A percentile compares a stretch with the other conserved stretches of the same genome.
phyloP scores from a whole-genome alignment of 1,284 basidiomycete genomes.

The Volvariella volvacea region DNA sequence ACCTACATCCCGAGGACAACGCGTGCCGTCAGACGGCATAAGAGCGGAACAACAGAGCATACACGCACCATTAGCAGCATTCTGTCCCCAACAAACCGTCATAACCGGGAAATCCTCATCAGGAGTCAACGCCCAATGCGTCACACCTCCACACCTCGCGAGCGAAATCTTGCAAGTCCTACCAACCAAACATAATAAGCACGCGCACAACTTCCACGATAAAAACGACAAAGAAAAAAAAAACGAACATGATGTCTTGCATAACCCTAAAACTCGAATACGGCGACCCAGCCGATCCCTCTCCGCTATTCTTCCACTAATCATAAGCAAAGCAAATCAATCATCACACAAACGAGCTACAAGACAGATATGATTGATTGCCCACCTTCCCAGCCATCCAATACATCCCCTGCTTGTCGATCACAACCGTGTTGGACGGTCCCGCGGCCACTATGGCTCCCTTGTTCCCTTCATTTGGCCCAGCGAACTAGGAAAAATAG shows the following conservation, averaged over 20 bases:
- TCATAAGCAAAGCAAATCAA: slow-evolving; percentile 2
- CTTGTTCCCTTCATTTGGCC: slow-evolving; percentile 58
- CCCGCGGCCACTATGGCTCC: slow-evolving; percentile 71
- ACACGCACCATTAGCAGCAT: slow-evolving; percentile 59
- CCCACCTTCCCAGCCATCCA: slow-evolving; percentile 78
- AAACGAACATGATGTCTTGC: slow-evolving; percentile 68
- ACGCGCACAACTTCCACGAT: too few relatives aligned
- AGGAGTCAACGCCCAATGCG: slow-evolving; percentile 74
- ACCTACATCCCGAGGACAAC: slow-evolving; percentile 25
- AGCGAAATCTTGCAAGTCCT: slow-evolving; percentile 70
- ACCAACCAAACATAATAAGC: slow-evolving; percentile 4
- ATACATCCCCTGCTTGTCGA: slow-evolving; percentile 80
- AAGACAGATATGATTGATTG: too few relatives aligned
- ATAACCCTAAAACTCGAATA: slow-evolving; percentile 79
- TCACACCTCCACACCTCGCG: slow-evolving; percentile 81
- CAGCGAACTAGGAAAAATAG: slow-evolving; percentile 52
- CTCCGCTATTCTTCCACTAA: slow-evolving; percentile 86
- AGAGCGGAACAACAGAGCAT: not conserved
- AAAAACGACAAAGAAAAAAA: not conserved
- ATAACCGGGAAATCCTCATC: slow-evolving; percentile 69
- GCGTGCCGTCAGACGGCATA: too few relatives aligned
- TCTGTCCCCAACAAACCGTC: slow-evolving; percentile 86
- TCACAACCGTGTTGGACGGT: slow-evolving; percentile 75
- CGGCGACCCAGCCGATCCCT: slow-evolving; percentile 79
- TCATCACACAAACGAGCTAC: slow-evolving; percentile 6